Evolutionary conservation across 768 basidiomycete species (phyloP), one percentile per base, ranked within the genome.

Genomic region (Multifurca ochricompacta): DNA sequence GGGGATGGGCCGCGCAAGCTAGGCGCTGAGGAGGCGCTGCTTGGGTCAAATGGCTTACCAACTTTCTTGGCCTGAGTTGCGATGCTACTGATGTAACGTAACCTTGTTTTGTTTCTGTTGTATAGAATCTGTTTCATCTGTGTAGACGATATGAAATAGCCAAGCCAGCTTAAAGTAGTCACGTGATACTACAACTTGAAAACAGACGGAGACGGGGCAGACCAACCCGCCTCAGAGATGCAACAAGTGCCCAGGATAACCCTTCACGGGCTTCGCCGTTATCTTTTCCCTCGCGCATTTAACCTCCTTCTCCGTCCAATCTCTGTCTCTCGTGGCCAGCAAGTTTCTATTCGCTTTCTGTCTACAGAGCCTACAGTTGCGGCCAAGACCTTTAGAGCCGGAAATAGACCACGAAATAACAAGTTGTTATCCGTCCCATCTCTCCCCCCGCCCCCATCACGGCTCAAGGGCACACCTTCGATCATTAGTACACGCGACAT

Each of bases 1-100:
- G 95, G 95, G 0, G 93, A 92, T 64, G 94, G 95, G 0, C 95
- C 95, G 0, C 76, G 87, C 59, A 79, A 80, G 16, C 68, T 96
- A 32, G 76, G 69, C 30, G 64, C 68, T 0, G 77, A 78, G 46
- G 87, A 90, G 62, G 70, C 81, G 21, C 65, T 99, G 60, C 69
- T 98, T 59, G 78, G 76, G 1, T 63, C 62, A 0, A 74, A 85
- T 51, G 95, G 95, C 3, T 62, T 87, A 41, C 93, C 94, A 1
- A 82, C 76, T 61, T 69, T 69, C 16, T 54, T 79, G 43, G 72
- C 69, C n/a, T 77, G 53, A 59, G 6, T 14, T 39, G 25, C 34
- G 18, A 19, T 34, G 9, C 39, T 31, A 1, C 4, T 11, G 13
- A 32, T 42, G 35, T 49, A 55, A 31, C 23, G 19, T 30, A 23